Percentiles rank a stretch among this genome's conserved stretches.
Evolutionary conservation across 768 basidiomycete species (phyloP).

Genomic region (Tremella fuciformis): DNA sequence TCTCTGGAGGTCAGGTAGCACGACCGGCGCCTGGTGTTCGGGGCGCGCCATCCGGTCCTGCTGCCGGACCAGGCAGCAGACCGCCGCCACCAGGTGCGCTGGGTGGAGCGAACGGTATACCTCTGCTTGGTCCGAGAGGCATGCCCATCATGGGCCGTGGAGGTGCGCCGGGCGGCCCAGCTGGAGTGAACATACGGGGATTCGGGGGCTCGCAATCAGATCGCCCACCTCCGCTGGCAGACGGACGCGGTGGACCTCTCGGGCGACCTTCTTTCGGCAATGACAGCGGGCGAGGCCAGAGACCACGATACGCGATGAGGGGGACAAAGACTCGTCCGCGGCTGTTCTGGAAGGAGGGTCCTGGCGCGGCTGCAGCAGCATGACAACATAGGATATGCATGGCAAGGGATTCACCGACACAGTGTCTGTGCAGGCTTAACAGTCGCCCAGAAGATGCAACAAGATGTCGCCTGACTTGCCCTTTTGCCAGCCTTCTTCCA

Average conservation of each 20-base stretch:
- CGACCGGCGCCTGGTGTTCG: no score
- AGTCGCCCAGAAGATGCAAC: slow-evolving; percentile 28
- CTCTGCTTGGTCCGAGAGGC: not conserved
- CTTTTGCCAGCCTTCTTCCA: slow-evolving; percentile 27
- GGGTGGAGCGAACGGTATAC: no score
- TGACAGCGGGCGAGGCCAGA: slow-evolving; percentile 10
- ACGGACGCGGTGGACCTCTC: slow-evolving; percentile 7
- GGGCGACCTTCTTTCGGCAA: not conserved
- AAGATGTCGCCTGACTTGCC: slow-evolving; percentile 38
- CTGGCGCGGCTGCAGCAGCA: slow-evolving; percentile 21
- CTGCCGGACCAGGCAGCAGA: not conserved
- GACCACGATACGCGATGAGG: slow-evolving; percentile 17
- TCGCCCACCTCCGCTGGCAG: slow-evolving; percentile 7
- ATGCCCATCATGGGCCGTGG: not conserved
- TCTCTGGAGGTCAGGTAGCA: slow-evolving; percentile 1
- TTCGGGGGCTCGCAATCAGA: not conserved
- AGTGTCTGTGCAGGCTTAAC: not conserved
- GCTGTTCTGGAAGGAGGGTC: slow-evolving; percentile 41
- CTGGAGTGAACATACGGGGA: not conserved
- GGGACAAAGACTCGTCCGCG: slow-evolving; percentile 31
- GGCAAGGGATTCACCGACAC: not conserved
- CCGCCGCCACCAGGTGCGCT: no score
- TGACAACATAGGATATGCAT: not conserved
- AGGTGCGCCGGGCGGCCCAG: slow-evolving; percentile 13
- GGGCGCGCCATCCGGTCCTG: not conserved